Evolutionary conservation across 768 basidiomycete genomes (phyloP).

Genomic region (Tremella mesenterica): DNA sequence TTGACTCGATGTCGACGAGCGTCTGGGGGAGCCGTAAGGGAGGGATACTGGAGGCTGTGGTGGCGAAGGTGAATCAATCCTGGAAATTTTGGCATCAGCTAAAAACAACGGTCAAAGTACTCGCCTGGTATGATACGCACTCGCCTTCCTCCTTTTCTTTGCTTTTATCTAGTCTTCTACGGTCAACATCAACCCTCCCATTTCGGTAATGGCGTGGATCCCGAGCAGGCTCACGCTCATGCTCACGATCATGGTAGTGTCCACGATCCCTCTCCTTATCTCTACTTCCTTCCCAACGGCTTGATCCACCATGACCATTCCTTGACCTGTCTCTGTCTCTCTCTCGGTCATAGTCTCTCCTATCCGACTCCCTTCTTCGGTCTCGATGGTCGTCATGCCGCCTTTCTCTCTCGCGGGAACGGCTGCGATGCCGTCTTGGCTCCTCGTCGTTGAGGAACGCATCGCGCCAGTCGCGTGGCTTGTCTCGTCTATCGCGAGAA

Average conservation of each 20-base stretch:
- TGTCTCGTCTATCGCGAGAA: constrained; percentile 6
- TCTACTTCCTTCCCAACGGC: too few relatives aligned
- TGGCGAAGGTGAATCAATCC: constrained; percentile 23
- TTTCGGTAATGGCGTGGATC: constrained; percentile 3
- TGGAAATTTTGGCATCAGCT: constrained; percentile 1
- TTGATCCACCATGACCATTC: neutral
- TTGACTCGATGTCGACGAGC: neutral
- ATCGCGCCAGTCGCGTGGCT: constrained; percentile 42
- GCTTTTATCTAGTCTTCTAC: constrained; percentile 46
- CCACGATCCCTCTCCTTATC: neutral
- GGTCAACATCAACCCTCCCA: constrained; percentile 26
- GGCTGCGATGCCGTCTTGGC: neutral
- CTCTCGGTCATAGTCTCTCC: constrained; percentile 2
- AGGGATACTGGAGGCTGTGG: constrained; percentile 1
- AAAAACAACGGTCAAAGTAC: neutral
- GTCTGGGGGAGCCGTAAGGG: neutral
- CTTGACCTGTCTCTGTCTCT: constrained; percentile 5
- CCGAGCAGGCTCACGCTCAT: constrained; percentile 21
- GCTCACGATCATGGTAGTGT: constrained; percentile 3
- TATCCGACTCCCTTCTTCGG: neutral
- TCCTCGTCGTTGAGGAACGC: constrained; percentile 37
- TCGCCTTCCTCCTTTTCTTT: constrained; percentile 90
- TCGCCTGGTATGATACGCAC: constrained; percentile 10
- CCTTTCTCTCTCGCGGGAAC: neutral
- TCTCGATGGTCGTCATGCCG: neutral